Conservation (phyloP, 192 early-diverging fungal genomes). For the Umbelopsis sp. region DNA sequence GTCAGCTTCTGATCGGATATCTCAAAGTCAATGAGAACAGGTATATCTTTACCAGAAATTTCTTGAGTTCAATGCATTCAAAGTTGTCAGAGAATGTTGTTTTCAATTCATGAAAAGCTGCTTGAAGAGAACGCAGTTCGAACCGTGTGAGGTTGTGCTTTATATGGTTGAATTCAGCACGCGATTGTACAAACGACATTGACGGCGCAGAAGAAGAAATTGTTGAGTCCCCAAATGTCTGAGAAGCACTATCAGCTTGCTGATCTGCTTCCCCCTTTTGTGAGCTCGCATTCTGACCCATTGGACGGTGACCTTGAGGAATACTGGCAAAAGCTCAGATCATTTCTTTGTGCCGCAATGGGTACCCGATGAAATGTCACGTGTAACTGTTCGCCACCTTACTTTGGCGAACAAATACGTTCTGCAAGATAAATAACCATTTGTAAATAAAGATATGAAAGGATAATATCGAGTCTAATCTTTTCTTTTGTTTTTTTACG, state of each 20-base stretch:
- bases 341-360: too few relatives aligned
- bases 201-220: not conserved
- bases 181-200: not conserved
- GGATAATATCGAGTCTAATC: too few relatives aligned
- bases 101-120: slow-evolving; percentile 25
- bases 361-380: too few relatives aligned
- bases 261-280: not conserved
- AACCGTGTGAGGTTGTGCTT: slow-evolving; percentile 18
- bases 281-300: slow-evolving; percentile 17
- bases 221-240: not conserved
- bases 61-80: slow-evolving; percentile 33
- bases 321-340: not conserved
- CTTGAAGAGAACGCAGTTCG: slow-evolving; percentile 23
- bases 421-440: too few relatives aligned
- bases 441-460: too few relatives aligned
- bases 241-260: not conserved
- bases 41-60: slow-evolving; percentile 29
- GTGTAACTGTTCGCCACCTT: too few relatives aligned
- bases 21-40: not conserved
- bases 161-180: slow-evolving; percentile 5
- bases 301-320: not conserved
- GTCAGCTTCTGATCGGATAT: not conserved
- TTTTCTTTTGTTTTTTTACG: too few relatives aligned
- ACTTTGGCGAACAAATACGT: too few relatives aligned
- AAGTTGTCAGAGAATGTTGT: slow-evolving; percentile 26